phyloP scores from a whole-genome alignment of 495 filamentous ascomycete species.

The Entonaema liquescens region DNA sequence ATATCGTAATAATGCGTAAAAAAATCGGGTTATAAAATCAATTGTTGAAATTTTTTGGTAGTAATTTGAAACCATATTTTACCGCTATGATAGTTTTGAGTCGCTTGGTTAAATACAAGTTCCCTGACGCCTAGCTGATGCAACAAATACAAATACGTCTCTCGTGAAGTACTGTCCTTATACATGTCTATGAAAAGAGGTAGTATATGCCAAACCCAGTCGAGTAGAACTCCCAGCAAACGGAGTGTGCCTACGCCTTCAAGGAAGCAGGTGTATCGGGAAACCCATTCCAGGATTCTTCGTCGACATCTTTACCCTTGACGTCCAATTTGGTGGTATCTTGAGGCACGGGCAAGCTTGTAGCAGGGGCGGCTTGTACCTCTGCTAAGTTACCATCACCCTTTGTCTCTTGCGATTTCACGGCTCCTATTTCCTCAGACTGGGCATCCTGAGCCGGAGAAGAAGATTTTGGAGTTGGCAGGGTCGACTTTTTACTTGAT shows the following conservation, averaged over 20 bases:
- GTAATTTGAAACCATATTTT: no score
- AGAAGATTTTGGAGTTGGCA: conserved; percentile 14
- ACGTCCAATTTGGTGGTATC: background rate
- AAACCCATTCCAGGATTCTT: conserved; percentile 28
- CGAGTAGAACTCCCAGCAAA: background rate
- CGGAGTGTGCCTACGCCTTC: background rate
- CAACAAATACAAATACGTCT: conserved; percentile 19
- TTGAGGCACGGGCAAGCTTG: background rate
- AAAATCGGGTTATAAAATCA: no score
- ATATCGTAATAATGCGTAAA: no score
- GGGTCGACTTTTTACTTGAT: background rate
- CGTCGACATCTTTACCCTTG: conserved; percentile 12
- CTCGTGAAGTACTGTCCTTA: conserved; percentile 4
- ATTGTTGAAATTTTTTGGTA: no score
- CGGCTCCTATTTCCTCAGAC: background rate
- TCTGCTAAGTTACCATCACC: background rate
- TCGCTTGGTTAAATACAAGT: conserved; percentile 13
- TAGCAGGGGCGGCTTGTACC: background rate
- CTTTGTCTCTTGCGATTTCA: conserved; percentile 4
- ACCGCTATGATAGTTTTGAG: background rate
- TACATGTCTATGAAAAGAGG: background rate
- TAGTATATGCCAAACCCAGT: background rate
- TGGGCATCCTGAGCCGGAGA: conserved; percentile 12
- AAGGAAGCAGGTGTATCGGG: conserved; percentile 6
- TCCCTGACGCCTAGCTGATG: conserved; percentile 36